Evolutionary conservation across 73 alveolate genomes (phyloP).

Genomic region (Vitrella brassicaformis): DNA sequence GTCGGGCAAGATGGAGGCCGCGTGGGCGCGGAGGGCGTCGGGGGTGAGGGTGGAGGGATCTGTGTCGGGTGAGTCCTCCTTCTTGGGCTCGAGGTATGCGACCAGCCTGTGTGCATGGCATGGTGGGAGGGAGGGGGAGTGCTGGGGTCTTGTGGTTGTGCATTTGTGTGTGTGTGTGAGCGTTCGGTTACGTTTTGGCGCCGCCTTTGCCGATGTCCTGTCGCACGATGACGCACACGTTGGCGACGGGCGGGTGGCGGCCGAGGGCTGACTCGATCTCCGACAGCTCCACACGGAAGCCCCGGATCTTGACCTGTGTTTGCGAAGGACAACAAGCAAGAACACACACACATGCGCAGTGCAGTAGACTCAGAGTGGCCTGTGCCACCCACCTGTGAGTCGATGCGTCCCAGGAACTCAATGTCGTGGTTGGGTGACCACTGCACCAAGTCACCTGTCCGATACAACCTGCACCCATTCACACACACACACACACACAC

Average conservation of each 20-base stretch:
- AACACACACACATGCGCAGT: no score
- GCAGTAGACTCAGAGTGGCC: no score
- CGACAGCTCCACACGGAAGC: background rate
- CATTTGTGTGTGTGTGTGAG: no score
- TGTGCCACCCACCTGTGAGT: no score
- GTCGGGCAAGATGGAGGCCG: background rate
- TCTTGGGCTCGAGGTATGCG: no score
- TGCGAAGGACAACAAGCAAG: no score
- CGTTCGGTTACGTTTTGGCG: no score
- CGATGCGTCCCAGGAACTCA: background rate
- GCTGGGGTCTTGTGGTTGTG: no score
- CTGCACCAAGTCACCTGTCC: background rate
- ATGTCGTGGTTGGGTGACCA: background rate
- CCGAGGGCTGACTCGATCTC: background rate
- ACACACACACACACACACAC: no score
- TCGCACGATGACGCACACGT: background rate
- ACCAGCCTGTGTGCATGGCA: no score
- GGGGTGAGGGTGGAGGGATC: background rate
- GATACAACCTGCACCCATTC: constrained; percentile 16
- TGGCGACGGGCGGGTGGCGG: background rate
- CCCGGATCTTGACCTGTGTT: background rate
- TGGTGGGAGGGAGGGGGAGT: background rate
- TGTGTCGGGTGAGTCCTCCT: background rate
- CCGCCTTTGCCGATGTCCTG: no score
- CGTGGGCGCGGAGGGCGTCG: background rate